These are phyloP conservation scores for Heliosperma pusillum DNA, from an alignment of 148 eudicot species.

Conservation along the genomic window DNA sequence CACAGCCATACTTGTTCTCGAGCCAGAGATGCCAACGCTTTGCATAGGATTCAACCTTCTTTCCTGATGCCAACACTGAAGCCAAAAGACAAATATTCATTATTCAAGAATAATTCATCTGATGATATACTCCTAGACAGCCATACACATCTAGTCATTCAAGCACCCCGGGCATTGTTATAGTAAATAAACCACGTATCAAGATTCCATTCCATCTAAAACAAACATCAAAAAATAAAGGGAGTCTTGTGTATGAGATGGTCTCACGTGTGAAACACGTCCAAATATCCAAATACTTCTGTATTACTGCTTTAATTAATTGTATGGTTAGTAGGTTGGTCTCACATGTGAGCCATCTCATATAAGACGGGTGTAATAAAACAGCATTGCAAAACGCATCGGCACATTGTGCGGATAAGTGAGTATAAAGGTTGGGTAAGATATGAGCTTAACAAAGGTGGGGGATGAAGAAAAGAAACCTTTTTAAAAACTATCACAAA, in stretches of 20 bases:
- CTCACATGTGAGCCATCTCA: background rate
- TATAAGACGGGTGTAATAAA: background rate
- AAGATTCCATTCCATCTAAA: background rate
- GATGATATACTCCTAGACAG: background rate
- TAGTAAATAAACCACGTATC: background rate
- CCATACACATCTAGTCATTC: background rate
- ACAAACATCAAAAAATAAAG: background rate
- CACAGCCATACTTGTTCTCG: constrained; percentile 22
- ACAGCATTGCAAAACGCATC: background rate
- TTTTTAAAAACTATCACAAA: background rate
- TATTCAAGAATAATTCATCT: background rate
- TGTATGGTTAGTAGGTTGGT: background rate
- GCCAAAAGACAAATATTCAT: background rate
- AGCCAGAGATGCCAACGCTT: background rate
- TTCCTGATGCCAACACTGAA: constrained; percentile 3
- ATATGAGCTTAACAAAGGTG: background rate
- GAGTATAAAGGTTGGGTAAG: background rate
- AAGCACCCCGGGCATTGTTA: background rate
- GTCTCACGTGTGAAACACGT: too few species aligned
- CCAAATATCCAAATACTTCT: background rate
- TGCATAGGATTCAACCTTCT: background rate
- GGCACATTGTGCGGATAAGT: background rate
- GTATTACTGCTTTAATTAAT: background rate
- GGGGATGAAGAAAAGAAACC: background rate
- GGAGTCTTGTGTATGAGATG: too few species aligned